Evolutionary conservation across 1,139 yeast genomes (phyloP), one percentile per base, ranked within the genome.

Genomic region (Scheffersomyces stambukii): DNA sequence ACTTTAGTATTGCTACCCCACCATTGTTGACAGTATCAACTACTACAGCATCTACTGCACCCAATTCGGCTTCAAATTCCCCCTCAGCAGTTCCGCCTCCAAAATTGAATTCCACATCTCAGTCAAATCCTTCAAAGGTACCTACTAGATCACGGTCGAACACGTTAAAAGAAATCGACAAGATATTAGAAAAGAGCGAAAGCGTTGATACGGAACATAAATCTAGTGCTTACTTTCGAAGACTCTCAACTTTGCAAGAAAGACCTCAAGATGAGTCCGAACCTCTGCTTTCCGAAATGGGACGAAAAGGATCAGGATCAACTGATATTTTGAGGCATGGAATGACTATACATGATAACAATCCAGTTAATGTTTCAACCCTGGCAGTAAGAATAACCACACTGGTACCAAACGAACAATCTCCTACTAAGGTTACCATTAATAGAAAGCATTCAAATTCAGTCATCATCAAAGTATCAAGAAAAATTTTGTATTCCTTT

Each of bases 201-300:
- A 53, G 44, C 29, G 68, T 58, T 8, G 69, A 60, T 40, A 54
- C 65, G 6, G 74, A 69, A 36, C 68, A 61, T 36, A 70, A 70
- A 48, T 71, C 76, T 30, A 77, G 78, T 10, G 88, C 85, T 20
- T 81, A 81, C 47, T 81, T 81, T 48, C 66, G 82, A 42, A 64
- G 93, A 35, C 54, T 82, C 27, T 80, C 91, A 2, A 77, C 83
- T 0, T 54, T 82, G 18, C 82, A 79, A 15, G 91, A 80, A 42
- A 68, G 63, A 31, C 70, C 70, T n/a, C 42, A 38, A 5, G 67
- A 59, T 33, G 69, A 60, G 30, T 14, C 22, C 12, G 38, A 39
- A 30, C 33, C 11, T 20, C 28, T 18, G 28, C 39, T 7, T n/a
- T n/a, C n/a, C n/a, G n/a, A n/a, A 24, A 13, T 16, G 13, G 10